These are phyloP conservation scores for Aspergillus candidus DNA, from an alignment of 2,329 filamentous ascomycete genomes.

Conservation along the genomic window DNA sequence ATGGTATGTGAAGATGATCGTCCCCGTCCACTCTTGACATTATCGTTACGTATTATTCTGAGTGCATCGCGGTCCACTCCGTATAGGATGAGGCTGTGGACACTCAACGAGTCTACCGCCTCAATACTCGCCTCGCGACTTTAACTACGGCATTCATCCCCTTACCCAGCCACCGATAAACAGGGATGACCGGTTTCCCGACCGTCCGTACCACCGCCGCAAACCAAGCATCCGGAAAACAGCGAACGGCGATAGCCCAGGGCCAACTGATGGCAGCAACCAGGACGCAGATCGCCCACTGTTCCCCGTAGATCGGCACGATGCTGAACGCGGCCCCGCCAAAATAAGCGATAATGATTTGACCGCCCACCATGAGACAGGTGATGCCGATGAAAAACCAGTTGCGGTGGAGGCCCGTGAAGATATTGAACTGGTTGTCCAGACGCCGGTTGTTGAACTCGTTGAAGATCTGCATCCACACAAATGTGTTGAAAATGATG, in stretches of 20 bases:
- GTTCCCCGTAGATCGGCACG: conserved; percentile 57
- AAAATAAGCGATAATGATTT: conserved; percentile 80
- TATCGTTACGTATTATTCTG: too few relatives aligned
- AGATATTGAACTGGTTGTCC: conserved; percentile 90
- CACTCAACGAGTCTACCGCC: too few relatives aligned
- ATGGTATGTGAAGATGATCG: too few relatives aligned
- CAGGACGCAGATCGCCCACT: conserved; percentile 81
- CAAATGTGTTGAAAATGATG: conserved; percentile 94
- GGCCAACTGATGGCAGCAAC: conserved; percentile 76
- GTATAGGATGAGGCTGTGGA: too few relatives aligned
- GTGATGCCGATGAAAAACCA: conserved; percentile 82
- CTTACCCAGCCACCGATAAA: conserved; percentile 5
- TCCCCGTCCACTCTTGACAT: too few relatives aligned
- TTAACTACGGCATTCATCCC: not conserved
- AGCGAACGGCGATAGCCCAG: conserved; percentile 68
- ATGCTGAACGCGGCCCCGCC: conserved; percentile 75
- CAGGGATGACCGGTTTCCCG: conserved; percentile 6
- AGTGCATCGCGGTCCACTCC: too few relatives aligned
- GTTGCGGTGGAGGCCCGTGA: conserved; percentile 75
- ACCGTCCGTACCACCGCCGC: conserved; percentile 4
- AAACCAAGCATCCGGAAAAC: conserved; percentile 60
- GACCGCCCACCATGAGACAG: conserved; percentile 74
- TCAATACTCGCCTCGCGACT: too few relatives aligned
- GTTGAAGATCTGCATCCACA: conserved; percentile 99
- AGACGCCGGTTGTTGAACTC: conserved; percentile 90